phyloP scores from a whole-genome alignment of 306 rosid species.

The Amphicarpaea edgeworthii region DNA sequence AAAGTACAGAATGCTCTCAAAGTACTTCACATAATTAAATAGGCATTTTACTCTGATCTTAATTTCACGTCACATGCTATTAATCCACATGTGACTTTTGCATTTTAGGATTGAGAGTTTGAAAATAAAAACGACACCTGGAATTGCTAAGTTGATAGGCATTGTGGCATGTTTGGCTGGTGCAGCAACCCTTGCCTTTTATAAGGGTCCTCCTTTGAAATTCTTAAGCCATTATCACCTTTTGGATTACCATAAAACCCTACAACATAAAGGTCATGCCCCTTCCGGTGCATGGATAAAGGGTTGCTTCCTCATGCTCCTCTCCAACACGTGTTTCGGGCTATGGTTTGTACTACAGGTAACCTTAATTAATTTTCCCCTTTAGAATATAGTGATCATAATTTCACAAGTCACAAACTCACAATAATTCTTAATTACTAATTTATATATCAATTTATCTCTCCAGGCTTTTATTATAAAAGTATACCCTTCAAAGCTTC shows the following conservation, averaged over 20 bases:
- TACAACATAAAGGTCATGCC: slow-evolving; percentile 28
- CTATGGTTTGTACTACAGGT: slow-evolving; percentile 82
- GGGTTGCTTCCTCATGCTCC: slow-evolving; percentile 76
- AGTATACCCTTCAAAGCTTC: slow-evolving; percentile 67
- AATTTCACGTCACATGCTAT: background rate
- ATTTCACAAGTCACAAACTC: background rate
- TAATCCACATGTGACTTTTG: background rate
- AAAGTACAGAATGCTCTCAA: background rate
- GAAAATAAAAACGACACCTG: slow-evolving; percentile 58
- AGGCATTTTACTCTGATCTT: no score
- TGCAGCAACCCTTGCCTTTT: slow-evolving; percentile 64
- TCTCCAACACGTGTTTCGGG: slow-evolving; percentile 63
- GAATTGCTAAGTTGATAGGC: slow-evolving; percentile 69
- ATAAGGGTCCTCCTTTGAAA: slow-evolving; percentile 63
- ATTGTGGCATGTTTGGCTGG: slow-evolving; percentile 65
- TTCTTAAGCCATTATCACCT: slow-evolving; percentile 47
- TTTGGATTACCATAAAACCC: slow-evolving; percentile 35
- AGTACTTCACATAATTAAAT: no score
- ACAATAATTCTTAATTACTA: background rate
- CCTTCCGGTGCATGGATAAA: slow-evolving; percentile 62
- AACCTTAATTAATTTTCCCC: background rate
- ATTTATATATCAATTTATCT: background rate
- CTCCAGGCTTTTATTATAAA: slow-evolving; percentile 60
- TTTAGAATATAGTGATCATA: background rate
- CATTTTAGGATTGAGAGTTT: slow-evolving; percentile 63